Evolutionary conservation across 2,329 filamentous ascomycete species (phyloP).

Genomic region (Colletotrichum endophyticum): DNA sequence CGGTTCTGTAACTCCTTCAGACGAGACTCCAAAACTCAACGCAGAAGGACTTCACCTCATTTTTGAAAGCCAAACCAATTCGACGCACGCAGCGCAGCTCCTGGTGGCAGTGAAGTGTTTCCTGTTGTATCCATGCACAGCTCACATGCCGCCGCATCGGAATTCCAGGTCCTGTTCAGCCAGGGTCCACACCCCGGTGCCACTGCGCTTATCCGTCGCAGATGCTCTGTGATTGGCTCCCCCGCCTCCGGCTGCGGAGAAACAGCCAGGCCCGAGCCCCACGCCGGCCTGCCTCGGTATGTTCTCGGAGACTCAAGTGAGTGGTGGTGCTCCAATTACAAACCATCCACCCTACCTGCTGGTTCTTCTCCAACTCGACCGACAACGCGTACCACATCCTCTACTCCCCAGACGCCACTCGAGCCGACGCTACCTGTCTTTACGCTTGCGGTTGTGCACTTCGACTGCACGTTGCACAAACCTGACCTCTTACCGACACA

Average conservation of each 20-base stretch:
- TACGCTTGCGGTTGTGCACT: neutral
- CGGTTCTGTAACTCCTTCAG: neutral
- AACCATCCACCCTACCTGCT: neutral
- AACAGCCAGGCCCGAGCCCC: conserved; percentile 8
- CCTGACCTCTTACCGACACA: neutral
- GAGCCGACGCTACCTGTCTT: neutral
- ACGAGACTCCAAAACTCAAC: neutral
- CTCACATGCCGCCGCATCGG: conserved; percentile 12
- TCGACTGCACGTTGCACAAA: neutral
- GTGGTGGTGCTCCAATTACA: neutral
- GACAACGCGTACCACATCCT: neutral
- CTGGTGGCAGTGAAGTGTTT: neutral
- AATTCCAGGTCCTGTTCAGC: neutral
- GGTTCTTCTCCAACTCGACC: neutral
- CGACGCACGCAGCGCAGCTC: neutral
- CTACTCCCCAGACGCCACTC: neutral
- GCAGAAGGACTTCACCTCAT: neutral
- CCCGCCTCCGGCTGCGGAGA: conserved; percentile 21
- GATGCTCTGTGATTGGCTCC: neutral
- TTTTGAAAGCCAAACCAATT: neutral
- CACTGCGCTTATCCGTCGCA: neutral
- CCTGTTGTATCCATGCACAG: neutral
- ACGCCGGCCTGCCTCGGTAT: conserved; percentile 19
- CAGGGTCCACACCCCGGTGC: neutral
- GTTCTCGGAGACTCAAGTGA: conserved; percentile 9